Conservation (phyloP, 169 alveolate species). For the Plasmodium knowlesi region DNA sequence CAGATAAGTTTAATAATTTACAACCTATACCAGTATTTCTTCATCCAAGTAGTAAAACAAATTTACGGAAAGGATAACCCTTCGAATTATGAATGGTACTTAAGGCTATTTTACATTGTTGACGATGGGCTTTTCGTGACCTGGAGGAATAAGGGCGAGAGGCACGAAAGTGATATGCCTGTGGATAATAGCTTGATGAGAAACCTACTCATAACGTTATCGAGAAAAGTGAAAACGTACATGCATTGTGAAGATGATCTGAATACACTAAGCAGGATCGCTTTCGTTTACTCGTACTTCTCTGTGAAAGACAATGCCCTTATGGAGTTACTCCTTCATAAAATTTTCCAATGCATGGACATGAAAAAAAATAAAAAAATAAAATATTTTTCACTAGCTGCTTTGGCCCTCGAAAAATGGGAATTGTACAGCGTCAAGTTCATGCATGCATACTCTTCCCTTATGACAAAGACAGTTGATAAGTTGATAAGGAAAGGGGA, state of each 20-base stretch:
- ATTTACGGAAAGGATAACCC: neutral
- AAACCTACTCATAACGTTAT: conserved; percentile 11
- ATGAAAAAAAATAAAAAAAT: conserved; percentile 40
- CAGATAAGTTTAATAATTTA: conserved; percentile 36
- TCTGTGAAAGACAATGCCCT: conserved; percentile 8
- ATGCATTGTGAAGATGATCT: conserved; percentile 30
- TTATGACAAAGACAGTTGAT: conserved; percentile 12
- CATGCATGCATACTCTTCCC: conserved; percentile 12
- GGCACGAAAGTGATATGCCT: neutral
- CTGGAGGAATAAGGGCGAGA: neutral
- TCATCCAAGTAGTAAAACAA: conserved; percentile 1
- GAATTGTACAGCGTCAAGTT: conserved; percentile 25
- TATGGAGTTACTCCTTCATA: conserved; percentile 12
- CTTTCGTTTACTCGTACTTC: conserved; percentile 36
- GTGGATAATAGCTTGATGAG: conserved; percentile 9
- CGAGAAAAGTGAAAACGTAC: neutral
- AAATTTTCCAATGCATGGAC: conserved; percentile 16
- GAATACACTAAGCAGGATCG: conserved; percentile 12
- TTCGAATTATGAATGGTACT: neutral
- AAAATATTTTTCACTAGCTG: conserved; percentile 41
- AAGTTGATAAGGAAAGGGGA: conserved; percentile 5
- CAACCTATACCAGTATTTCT: conserved; percentile 23
- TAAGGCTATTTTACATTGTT: neutral
- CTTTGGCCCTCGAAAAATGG: conserved; percentile 35
- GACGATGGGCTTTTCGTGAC: neutral